Conservation (phyloP, 2,329 filamentous ascomycete species). For the Fusarium concolor region DNA sequence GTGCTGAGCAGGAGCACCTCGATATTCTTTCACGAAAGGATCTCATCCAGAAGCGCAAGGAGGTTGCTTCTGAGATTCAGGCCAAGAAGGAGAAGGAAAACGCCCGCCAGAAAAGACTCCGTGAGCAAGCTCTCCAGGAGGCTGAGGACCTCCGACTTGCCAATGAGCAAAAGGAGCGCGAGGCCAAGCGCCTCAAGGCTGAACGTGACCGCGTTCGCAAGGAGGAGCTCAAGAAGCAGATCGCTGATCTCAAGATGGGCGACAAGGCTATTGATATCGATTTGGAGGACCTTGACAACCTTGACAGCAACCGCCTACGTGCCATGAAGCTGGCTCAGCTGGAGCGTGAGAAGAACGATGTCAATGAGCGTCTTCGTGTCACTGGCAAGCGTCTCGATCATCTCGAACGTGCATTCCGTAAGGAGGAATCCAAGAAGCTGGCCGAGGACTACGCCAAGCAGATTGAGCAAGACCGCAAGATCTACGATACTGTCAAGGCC, state of each 20-base stretch:
- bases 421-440: constrained; percentile 94
- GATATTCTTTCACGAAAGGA: constrained; percentile 88
- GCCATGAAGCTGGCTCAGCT: constrained; percentile 95
- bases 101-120: constrained; percentile 85
- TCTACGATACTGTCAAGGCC: constrained; percentile 82
- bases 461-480: constrained; percentile 78
- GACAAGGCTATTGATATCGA: constrained; percentile 82
- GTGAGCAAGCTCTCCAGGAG: constrained; percentile 88
- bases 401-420: constrained; percentile 94
- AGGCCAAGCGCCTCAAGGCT: constrained; percentile 84
- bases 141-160: constrained; percentile 88
- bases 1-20: constrained; percentile 90
- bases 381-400: constrained; percentile 97
- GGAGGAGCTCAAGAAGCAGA: constrained; percentile 92
- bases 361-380: constrained; percentile 89
- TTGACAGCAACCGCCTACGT: constrained; percentile 91
- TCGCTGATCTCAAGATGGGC: constrained; percentile 90
- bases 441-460: constrained; percentile 86
- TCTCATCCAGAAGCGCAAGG: constrained; percentile 96
- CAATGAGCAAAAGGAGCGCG: constrained; percentile 93
- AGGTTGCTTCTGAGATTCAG: constrained; percentile 88
- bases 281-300: constrained; percentile 82
- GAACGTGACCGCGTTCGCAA: constrained; percentile 91
- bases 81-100: constrained; percentile 93
- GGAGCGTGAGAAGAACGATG: constrained; percentile 97